Evolutionary conservation across 306 rosid genomes (phyloP), one percentile per base, ranked within the genome.

Genomic region (Vigna reflexopilosa): DNA sequence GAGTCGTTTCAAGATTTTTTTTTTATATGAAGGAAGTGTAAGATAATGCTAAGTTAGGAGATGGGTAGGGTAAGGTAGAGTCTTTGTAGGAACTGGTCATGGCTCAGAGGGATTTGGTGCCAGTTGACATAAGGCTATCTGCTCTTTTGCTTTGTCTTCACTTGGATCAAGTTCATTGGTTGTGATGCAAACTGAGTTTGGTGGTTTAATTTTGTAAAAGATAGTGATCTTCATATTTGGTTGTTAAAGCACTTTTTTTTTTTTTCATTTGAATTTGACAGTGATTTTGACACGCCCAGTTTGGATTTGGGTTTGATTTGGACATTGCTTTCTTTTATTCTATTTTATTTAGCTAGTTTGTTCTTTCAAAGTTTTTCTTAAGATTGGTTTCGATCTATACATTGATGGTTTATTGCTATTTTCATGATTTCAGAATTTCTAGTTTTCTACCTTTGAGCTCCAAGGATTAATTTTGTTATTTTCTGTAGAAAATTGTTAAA

Each of bases 51-150:
- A 40, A 14, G 65, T 32, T 30, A 58, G 72, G 4, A 12, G 42
- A 76, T 6, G 70, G 26, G 80, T 47, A 34, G 65, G 64, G 36
- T 74, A 67, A 74, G 40, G 66, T 75, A 56, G 76, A 67, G 58
- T 26, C 49, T 68, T 4, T 1, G 49, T 32, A 61, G 49, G 32
- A 67, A 44, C 19, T 50, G 19, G 42, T 77, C 44, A 9, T 77
- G 26, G 20, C 28, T 72, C 55, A 10, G 62, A 22, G 61, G 48
- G 51, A 50, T 42, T 57, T 34, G 76, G 19, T 48, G 54, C 24
- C 19, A 68, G 20, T 75, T 76, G 62, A 82, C 45, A 50, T 36
- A 52, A 42, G 77, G 67, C 12, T 69, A 13, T 22, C 0, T 55
- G 8, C 61, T 75, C 51, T 67, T 68, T 36, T 47, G 55, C 8